Percentiles rank a stretch among this genome's conserved stretches.
These are phyloP conservation scores for Diaporthe citri DNA, from an alignment of 2,329 filamentous ascomycete species.

Conservation along the genomic window DNA sequence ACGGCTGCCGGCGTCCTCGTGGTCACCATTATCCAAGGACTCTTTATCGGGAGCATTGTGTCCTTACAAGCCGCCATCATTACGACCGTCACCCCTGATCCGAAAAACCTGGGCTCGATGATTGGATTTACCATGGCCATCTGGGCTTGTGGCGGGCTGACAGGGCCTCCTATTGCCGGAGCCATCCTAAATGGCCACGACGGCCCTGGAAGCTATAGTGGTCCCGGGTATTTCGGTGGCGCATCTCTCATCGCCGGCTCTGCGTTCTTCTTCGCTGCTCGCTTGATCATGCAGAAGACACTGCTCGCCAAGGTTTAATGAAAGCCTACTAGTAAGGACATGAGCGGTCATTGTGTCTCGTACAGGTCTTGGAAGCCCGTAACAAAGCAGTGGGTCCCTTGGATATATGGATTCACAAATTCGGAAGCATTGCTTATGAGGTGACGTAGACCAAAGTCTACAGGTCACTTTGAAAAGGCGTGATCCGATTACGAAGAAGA, in stretches of 20 bases:
- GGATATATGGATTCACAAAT: no score
- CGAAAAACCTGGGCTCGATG: conserved; percentile 67
- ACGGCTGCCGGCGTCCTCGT: conserved; percentile 61
- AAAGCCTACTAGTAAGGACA: not conserved
- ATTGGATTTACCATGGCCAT: conserved; percentile 62
- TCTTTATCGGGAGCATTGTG: conserved; percentile 51
- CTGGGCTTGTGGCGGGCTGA: conserved; percentile 57
- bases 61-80: conserved; percentile 51
- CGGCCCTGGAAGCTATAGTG: conserved; percentile 45
- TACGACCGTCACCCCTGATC: conserved; percentile 47
- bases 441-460: not conserved
- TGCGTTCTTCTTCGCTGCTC: conserved; percentile 34
- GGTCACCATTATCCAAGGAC: conserved; percentile 48
- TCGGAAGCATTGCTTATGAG: not conserved
- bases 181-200: conserved; percentile 51
- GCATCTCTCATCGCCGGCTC: conserved; percentile 38
- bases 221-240: conserved; percentile 38
- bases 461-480: not conserved
- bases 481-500: not conserved
- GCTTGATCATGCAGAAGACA: conserved; percentile 21
- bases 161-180: conserved; percentile 57
- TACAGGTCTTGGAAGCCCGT: not conserved
- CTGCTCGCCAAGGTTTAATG: conserved; percentile 32
- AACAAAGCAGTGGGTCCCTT: not conserved
- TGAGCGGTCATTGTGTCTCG: not conserved